These are phyloP conservation scores for Mycena floridula DNA, from an alignment of 768 basidiomycete species.

Conservation along the genomic window DNA sequence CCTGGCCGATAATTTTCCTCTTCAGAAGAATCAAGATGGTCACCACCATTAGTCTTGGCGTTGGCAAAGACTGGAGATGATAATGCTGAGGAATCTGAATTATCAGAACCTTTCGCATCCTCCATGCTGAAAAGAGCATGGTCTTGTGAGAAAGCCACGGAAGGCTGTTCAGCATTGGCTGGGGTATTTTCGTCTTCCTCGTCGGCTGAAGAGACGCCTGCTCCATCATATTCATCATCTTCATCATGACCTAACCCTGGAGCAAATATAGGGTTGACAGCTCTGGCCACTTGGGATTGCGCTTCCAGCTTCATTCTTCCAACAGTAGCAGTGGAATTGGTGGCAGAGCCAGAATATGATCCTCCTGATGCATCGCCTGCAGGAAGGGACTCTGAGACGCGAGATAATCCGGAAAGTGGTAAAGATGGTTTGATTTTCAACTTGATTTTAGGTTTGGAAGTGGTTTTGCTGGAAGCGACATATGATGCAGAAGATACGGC, in stretches of 20 bases:
- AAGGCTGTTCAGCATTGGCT: conserved; percentile 4
- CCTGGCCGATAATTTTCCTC: background rate
- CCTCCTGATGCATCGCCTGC: too few species aligned
- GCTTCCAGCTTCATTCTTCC: conserved; percentile 9
- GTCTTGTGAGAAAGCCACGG: conserved; percentile 5
- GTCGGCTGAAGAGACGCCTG: conserved; percentile 2
- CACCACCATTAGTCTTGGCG: background rate
- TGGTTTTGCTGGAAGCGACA: background rate
- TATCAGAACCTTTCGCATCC: background rate
- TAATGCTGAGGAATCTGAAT: conserved; percentile 18
- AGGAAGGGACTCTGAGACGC: background rate
- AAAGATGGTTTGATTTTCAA: conserved; percentile 5
- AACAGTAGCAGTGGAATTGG: conserved; percentile 7
- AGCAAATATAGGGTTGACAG: too few species aligned
- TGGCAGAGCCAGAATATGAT: background rate
- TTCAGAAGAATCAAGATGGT: background rate
- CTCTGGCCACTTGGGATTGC: too few species aligned
- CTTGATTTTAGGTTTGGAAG: conserved; percentile 5
- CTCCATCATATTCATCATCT: conserved; percentile 7
- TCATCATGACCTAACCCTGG: background rate
- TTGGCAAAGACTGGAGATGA: conserved; percentile 39
- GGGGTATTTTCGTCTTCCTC: conserved; percentile 5
- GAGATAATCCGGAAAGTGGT: background rate
- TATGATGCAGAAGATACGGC: background rate
- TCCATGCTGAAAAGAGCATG: conserved; percentile 2